phyloP scores from a whole-genome alignment of 2,329 filamentous ascomycete genomes.

The Exserohilum rostratum region DNA sequence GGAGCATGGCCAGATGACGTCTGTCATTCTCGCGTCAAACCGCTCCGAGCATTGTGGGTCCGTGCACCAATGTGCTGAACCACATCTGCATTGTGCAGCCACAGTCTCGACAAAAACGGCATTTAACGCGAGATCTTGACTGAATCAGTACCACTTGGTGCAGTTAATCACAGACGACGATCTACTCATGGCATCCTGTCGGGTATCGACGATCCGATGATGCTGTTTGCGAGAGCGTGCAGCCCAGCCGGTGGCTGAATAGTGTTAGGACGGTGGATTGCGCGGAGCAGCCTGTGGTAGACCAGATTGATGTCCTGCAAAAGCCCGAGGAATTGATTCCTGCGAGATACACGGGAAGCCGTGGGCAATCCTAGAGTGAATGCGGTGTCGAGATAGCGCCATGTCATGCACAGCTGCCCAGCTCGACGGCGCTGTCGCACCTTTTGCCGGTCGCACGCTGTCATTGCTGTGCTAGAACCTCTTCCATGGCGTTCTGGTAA shows the following conservation, averaged over 20 bases:
- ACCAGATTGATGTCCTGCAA: not conserved
- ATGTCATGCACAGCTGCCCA: not conserved
- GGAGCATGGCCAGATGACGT: too few relatives aligned
- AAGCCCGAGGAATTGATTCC: not conserved
- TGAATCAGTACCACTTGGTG: not conserved
- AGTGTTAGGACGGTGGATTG: not conserved
- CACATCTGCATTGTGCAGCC: not conserved
- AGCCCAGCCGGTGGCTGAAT: not conserved
- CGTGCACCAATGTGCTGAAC: too few relatives aligned
- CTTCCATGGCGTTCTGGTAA: not conserved
- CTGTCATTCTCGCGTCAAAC: too few relatives aligned
- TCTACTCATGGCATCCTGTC: not conserved
- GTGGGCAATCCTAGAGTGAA: not conserved
- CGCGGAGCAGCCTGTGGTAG: not conserved
- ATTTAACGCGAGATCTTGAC: not conserved
- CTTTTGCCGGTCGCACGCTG: not conserved
- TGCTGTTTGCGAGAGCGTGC: not conserved
- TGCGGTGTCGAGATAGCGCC: not conserved
- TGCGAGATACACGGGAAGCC: not conserved
- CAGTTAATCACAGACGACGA: too few relatives aligned
- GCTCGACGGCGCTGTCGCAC: not conserved
- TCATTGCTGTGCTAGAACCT: not conserved
- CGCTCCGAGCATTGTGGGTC: too few relatives aligned
- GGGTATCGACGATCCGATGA: not conserved
- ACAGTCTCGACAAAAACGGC: not conserved